These are phyloP conservation scores for Zygnema circumcarinatum DNA, from an alignment of 139 green algal species.

Conservation along the genomic window DNA sequence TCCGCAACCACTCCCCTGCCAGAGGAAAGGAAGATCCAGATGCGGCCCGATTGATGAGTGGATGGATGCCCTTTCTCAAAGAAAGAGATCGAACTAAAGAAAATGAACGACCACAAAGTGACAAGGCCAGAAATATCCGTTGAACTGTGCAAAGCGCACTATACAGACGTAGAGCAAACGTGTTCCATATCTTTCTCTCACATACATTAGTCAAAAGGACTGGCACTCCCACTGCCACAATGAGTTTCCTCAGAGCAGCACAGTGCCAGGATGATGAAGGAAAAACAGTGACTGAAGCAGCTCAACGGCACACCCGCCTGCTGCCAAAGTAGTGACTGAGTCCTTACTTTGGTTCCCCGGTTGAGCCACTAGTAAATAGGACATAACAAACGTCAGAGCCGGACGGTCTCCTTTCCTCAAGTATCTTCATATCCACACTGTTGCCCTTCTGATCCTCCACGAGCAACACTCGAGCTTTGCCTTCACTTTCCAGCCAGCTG, in stretches of 20 bases:
- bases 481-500: neutral
- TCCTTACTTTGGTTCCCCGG: constrained; percentile 18
- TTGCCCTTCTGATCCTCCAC: constrained; percentile 24
- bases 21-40: too few relatives aligned
- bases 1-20: constrained; percentile 23
- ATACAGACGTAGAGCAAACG: too few relatives aligned
- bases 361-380: constrained; percentile 33
- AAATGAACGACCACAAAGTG: neutral
- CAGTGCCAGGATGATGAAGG: too few relatives aligned
- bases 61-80: neutral
- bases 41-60: neutral
- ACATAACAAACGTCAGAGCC: constrained; percentile 22
- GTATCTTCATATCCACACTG: neutral
- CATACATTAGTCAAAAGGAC: too few relatives aligned
- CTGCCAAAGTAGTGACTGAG: neutral
- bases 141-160: too few relatives aligned
- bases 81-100: neutral
- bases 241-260: too few relatives aligned
- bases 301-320: constrained; percentile 2
- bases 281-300: too few relatives aligned
- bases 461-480: neutral
- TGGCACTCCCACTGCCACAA: too few relatives aligned
- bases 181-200: too few relatives aligned
- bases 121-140: neutral
- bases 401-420: neutral